Conservation (phyloP, 2,329 filamentous ascomycete species). For the Exophiala spinifera region DNA sequence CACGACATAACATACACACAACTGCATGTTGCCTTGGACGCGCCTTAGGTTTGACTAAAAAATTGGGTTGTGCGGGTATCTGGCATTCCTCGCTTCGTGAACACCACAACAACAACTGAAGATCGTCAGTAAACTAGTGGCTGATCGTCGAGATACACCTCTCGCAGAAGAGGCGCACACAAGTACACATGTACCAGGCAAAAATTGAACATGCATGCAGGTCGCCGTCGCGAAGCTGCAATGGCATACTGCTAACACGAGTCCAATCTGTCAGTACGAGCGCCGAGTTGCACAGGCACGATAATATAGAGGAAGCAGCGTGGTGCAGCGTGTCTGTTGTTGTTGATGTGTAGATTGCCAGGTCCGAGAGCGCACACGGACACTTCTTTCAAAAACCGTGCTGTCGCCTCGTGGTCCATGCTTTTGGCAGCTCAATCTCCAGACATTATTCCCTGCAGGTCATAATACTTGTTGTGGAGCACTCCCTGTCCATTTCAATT, state of each 20-base stretch:
- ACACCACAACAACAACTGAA: too few relatives aligned
- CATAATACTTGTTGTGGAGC: slow-evolving; percentile 9
- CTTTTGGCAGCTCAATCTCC: slow-evolving; percentile 10
- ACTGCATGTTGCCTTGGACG: too few relatives aligned
- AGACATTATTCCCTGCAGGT: slow-evolving; percentile 4
- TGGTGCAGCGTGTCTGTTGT: background rate
- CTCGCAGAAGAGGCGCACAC: too few relatives aligned
- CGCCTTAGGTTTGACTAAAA: background rate
- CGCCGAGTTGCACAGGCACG: slow-evolving; percentile 7
- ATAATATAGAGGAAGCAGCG: background rate
- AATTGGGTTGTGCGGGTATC: background rate
- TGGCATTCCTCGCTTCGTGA: background rate
- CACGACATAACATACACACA: background rate
- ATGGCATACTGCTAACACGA: background rate
- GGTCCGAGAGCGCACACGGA: slow-evolving; percentile 10
- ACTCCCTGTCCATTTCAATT: background rate
- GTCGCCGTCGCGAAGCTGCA: slow-evolving; percentile 7
- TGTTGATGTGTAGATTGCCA: slow-evolving; percentile 1
- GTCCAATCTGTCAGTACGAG: background rate
- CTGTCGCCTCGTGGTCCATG: slow-evolving; percentile 15
- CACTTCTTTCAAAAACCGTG: slow-evolving; percentile 8
- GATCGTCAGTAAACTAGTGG: too few relatives aligned
- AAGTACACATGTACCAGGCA: slow-evolving; percentile 3
- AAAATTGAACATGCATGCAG: slow-evolving; percentile 15
- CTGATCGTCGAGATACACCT: too few relatives aligned